Percentiles rank a stretch among this genome's conserved stretches.
Evolutionary conservation across 257 asterid genomes (phyloP).

Genomic region (Penstemon eatonii): DNA sequence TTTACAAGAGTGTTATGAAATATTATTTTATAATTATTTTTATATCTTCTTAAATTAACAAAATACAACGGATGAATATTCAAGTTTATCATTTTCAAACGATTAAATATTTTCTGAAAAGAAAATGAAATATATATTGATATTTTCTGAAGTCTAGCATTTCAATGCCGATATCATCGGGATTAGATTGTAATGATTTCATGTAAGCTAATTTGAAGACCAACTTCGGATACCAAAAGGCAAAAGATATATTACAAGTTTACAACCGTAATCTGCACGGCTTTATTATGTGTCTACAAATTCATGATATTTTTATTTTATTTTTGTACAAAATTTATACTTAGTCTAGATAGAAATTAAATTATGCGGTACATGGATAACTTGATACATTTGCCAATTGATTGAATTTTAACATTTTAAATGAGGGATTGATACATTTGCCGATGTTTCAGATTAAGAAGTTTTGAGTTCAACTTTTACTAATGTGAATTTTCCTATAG

Average conservation of each 20-base stretch:
- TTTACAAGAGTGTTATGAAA: too few relatives aligned
- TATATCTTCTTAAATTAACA: too few relatives aligned
- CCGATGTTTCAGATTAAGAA: too few relatives aligned
- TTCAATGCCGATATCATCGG: conserved; percentile 24
- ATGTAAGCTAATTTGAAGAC: conserved; percentile 28
- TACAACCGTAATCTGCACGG: conserved; percentile 27
- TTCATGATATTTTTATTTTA: not conserved
- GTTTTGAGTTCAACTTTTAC: too few relatives aligned
- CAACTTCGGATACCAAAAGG: conserved; percentile 7
- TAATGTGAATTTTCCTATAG: too few relatives aligned
- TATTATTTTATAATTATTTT: too few relatives aligned
- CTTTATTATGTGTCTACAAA: conserved; percentile 4
- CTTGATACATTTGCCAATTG: not conserved
- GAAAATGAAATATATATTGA: not conserved
- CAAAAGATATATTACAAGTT: not conserved
- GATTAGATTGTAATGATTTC: conserved; percentile 23
- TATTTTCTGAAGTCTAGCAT: not conserved
- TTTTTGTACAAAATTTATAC: not conserved
- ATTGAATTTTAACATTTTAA: too few relatives aligned
- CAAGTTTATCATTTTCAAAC: too few relatives aligned
- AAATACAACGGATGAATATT: too few relatives aligned
- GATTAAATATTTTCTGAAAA: not conserved
- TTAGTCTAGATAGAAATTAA: not conserved
- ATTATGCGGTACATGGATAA: not conserved
- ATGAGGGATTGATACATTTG: too few relatives aligned